Base-by-base conservation (phyloP, 768 basidiomycete species). In the Psilocybe cubensis region DNA sequence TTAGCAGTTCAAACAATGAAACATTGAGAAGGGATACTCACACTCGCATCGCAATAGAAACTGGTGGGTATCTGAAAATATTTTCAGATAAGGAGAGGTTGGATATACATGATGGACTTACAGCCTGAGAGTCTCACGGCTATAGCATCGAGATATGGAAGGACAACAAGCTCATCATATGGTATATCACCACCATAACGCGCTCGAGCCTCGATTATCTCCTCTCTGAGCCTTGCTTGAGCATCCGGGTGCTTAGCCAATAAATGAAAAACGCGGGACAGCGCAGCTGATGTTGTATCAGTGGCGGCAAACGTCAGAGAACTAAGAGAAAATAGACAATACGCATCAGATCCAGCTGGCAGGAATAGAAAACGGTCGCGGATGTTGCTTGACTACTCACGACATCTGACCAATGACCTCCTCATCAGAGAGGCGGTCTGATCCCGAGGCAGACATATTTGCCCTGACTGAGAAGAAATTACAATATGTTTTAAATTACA, bases 231-330 rank as follows among this genome's bases (percentile, higher is more conserved):
- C 33, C 59, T 74, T 1, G 65, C 64, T 61, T 81, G 80, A 24
- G 67, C 70, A 4, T 77, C 70, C 5, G 68, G 68, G 49, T 75
- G 70, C 8, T 65, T 50, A 0, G 75, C 61, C 1, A 80, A 69
- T 0, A 73, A 28, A 38, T 68, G 58, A 2, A 82, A 53, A 4
- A 68, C 72, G 4, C 75, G 71, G 0, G 69, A 61, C 3, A 80
- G 57, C 1, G 74, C 72, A 3, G 64, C 69, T 0, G 78, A 76
- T 0, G 78, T 79, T 2, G 78, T 80, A 56, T 80, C 79, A 53
- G 72, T 74, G 0, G 71, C 77, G 0, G 76, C 77, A 53, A 78
- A 74, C 14, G 73, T 68, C 8, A 81, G 62, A 0, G 72, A 67
- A 11, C 75, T 78, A 17, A 11, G n/a, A 18, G 31, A 33, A 33